Evolutionary conservation across 345 rosid genomes (phyloP).

Genomic region (Moricandia moricandioides): DNA sequence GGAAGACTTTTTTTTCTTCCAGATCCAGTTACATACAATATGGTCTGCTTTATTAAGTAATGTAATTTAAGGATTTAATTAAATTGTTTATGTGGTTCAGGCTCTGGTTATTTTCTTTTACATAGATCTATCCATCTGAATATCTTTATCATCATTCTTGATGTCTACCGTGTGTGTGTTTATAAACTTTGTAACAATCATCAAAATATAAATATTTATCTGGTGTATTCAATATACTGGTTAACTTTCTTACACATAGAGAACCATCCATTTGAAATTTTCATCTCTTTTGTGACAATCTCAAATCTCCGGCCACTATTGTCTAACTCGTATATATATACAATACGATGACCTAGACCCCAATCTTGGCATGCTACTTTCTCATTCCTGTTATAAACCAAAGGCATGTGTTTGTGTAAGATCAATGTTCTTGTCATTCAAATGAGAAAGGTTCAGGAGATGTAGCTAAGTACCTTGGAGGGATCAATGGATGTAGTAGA

Average conservation of each 20-base stretch:
- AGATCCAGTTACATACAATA: background rate
- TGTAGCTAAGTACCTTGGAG: conserved; percentile 50
- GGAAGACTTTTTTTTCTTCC: background rate
- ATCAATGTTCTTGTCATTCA: background rate
- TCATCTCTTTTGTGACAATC: conserved; percentile 8
- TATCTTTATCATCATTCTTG: conserved; percentile 1
- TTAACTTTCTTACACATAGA: background rate
- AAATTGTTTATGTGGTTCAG: background rate
- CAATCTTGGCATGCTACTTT: background rate
- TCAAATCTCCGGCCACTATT: conserved; percentile 15
- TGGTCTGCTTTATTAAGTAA: background rate
- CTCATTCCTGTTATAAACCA: conserved; percentile 31
- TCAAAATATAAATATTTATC: background rate
- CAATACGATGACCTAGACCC: background rate
- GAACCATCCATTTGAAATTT: conserved; percentile 14
- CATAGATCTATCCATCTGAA: background rate
- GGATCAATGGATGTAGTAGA: conserved; percentile 37
- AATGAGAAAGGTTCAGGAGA: background rate
- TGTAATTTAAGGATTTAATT: background rate
- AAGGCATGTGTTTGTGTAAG: background rate
- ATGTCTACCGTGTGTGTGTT: background rate
- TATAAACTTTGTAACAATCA: background rate
- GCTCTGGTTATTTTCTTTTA: background rate
- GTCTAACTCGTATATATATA: conserved; percentile 26
- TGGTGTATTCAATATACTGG: background rate